phyloP scores from a whole-genome alignment of 305 asterid genomes.

The Fraxinus dipetala region DNA sequence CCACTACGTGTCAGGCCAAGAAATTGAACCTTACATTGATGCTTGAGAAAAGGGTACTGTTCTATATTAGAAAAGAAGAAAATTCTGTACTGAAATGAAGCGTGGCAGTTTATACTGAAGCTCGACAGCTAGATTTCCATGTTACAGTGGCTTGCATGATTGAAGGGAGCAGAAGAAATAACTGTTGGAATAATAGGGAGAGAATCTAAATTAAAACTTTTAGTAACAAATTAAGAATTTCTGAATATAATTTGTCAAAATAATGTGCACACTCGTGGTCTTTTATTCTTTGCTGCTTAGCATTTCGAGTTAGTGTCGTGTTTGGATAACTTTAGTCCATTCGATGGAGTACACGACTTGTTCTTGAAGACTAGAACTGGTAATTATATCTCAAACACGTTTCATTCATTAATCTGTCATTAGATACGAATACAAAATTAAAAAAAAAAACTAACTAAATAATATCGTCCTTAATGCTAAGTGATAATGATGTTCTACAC shows the following conservation, averaged over 20 bases:
- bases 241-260: background rate
- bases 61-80: background rate
- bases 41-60: constrained; percentile 26
- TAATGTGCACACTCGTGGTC: background rate
- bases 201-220: background rate
- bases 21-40: constrained; percentile 50
- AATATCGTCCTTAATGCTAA: background rate
- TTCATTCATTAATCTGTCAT: background rate
- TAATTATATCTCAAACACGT: background rate
- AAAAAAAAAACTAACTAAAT: too few relatives aligned
- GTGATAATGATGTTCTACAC: background rate
- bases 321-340: background rate
- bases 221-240: too few relatives aligned
- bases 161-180: constrained; percentile 40
- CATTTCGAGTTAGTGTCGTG: background rate
- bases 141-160: background rate
- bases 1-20: constrained; percentile 26
- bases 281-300: background rate
- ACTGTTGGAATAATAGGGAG: constrained; percentile 32
- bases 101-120: constrained; percentile 6
- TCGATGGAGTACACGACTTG: background rate
- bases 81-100: background rate
- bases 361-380: background rate
- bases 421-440: background rate
- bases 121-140: constrained; percentile 19